These are phyloP conservation scores for Taxillus chinensis DNA, from an alignment of 164 flowering plant genomes.

Conservation along the genomic window DNA sequence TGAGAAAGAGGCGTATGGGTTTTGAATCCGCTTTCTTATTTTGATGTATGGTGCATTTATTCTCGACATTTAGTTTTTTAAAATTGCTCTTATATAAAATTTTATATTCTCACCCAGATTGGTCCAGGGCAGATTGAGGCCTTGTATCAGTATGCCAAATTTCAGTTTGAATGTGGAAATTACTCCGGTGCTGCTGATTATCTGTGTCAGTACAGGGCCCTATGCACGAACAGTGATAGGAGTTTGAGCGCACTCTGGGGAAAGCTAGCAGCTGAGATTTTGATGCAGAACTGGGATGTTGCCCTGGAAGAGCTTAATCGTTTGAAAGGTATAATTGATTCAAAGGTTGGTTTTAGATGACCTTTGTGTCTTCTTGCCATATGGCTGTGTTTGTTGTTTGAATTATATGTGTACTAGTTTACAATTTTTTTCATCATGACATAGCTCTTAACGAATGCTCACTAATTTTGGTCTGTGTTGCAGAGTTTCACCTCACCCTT, in stretches of 20 bases:
- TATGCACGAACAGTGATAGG: constrained; percentile 79
- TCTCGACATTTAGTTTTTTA: too few species aligned
- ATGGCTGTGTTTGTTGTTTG: not conserved
- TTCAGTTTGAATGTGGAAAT: constrained; percentile 98
- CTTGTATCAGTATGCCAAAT: constrained; percentile 87
- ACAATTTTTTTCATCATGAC: not conserved
- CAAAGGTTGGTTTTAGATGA: constrained; percentile 49
- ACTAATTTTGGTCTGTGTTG: constrained; percentile 13
- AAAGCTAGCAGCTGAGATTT: constrained; percentile 89
- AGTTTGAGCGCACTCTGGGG: constrained; percentile 95
- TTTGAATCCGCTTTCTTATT: too few species aligned
- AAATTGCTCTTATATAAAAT: too few species aligned
- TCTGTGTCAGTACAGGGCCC: constrained; percentile 77
- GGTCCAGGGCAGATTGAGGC: constrained; percentile 96
- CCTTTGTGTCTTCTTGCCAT: not conserved
- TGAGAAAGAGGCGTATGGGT: too few species aligned
- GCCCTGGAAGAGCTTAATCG: constrained; percentile 92
- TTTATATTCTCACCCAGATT: constrained; percentile 39
- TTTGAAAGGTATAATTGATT: constrained; percentile 80
- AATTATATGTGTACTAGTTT: not conserved
- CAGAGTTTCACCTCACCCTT: constrained; percentile 80
- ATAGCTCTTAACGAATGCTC: too few species aligned
- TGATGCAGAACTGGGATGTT: constrained; percentile 97
- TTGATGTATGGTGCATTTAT: too few species aligned
- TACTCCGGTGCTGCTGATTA: constrained; percentile 98